Evolutionary conservation across 2,329 filamentous ascomycete genomes (phyloP), one percentile per base, ranked within the genome.

Genomic region (Penicillium carneum): DNA sequence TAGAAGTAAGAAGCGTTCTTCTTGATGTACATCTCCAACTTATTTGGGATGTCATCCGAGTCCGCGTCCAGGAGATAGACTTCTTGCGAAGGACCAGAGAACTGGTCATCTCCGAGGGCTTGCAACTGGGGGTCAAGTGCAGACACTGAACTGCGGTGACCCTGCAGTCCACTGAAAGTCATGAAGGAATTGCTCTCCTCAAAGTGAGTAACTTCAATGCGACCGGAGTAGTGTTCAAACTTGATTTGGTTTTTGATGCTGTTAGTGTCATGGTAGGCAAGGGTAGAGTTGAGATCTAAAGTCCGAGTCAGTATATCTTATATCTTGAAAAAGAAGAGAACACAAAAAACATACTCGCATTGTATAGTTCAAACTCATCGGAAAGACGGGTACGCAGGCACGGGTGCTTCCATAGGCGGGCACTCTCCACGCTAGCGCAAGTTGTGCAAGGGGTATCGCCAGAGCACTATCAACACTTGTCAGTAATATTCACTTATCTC

Each of bases 351-450:
- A 50, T 74, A 81, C 79, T 82, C 45, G 84, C 80, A 59, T 82
- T 84, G 71, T 85, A 88, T 14, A 87, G 76, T 56, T 83, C 81
- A 68, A 87, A 85, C 67, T 86, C 84, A 41, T 87, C 84, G 5
- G 82, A 82, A 51, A 88, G 81, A 23, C 84, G 83, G 18, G 84
- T 86, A 14, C 86, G 80, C 46, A 87, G 81, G 65, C 86, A 88
- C 8, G 82, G 83, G 61, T 84, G 81, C 68, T 87, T 87, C 86
- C 86, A 88, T 20, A 88, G 67, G 42, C 86, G 81, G 38, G 86
- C 86, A 61, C 82, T 85, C 68, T 87, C 84, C n/a, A 88, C 83
- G 62, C 82, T 83, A 52, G 80, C 79, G 64, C 86, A 88, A 10
- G 84, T 86, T 29, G 77, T 83, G 71, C 86, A 88, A 16, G 86